phyloP scores from a whole-genome alignment of 768 basidiomycete species.

The Panellus pusillus region DNA sequence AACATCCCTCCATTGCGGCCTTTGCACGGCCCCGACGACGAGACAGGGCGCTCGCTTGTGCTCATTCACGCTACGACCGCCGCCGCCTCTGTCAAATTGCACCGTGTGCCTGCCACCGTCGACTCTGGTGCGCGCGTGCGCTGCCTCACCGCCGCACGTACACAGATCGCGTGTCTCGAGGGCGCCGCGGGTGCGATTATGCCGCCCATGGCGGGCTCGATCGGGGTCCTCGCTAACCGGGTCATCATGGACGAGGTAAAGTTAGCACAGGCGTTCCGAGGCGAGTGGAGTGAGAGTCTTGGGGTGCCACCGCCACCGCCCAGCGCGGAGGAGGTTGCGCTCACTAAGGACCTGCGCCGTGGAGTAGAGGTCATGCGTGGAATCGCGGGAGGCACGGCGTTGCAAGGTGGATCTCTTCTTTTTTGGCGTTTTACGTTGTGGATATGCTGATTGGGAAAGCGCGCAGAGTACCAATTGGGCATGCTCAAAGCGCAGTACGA shows the following conservation, averaged over 20 bases:
- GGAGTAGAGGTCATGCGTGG: too few species aligned
- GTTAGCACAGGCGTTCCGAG: not conserved
- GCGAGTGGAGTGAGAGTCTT: not conserved
- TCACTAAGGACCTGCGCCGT: not conserved
- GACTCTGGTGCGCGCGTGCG: conserved; percentile 2
- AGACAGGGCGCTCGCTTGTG: not conserved
- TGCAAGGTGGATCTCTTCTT: too few species aligned
- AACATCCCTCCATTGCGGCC: conserved; percentile 9
- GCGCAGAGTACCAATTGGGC: too few species aligned
- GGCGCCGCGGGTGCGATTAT: not conserved
- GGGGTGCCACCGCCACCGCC: not conserved
- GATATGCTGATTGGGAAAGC: too few species aligned
- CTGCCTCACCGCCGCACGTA: not conserved
- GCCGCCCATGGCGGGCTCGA: not conserved
- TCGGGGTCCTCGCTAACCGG: not conserved
- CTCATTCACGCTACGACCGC: conserved; percentile 13
- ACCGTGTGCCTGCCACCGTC: not conserved
- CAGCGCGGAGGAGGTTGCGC: not conserved
- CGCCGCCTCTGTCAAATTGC: conserved; percentile 15
- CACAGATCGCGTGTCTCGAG: not conserved
- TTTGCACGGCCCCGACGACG: not conserved
- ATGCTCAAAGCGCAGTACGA: too few species aligned
- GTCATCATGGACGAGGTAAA: conserved; percentile 3
- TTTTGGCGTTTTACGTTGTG: too few species aligned
- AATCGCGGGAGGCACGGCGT: too few species aligned